These are phyloP conservation scores for Fallopia convolvulus DNA, from an alignment of 148 eudicot genomes.

Conservation along the genomic window DNA sequence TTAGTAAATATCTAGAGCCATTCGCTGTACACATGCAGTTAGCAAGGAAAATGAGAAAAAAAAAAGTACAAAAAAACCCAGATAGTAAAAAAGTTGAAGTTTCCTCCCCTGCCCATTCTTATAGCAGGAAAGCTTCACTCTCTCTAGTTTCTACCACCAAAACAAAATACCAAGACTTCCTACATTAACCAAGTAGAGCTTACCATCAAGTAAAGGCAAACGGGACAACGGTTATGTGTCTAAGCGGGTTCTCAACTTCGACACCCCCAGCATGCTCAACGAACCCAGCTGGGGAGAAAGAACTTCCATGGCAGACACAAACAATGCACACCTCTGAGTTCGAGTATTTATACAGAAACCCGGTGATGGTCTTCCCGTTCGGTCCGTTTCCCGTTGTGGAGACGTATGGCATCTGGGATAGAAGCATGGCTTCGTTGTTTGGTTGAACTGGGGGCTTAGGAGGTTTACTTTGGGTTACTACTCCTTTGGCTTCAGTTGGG, in stretches of 20 bases:
- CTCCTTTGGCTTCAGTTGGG: not conserved
- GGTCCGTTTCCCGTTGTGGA: slow-evolving; percentile 74
- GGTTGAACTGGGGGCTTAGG: slow-evolving; percentile 34
- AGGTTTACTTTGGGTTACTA: not conserved
- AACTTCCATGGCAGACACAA: slow-evolving; percentile 69
- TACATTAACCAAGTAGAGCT: not conserved
- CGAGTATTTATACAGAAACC: slow-evolving; percentile 57
- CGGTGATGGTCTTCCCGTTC: slow-evolving; percentile 55
- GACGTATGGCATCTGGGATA: slow-evolving; percentile 54
- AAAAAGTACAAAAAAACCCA: not conserved
- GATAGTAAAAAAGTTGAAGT: not conserved
- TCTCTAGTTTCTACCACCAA: not conserved
- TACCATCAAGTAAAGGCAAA: slow-evolving; percentile 13
- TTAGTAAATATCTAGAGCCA: not conserved
- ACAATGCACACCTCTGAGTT: slow-evolving; percentile 56
- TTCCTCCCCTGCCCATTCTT: not conserved
- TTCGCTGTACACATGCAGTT: not conserved
- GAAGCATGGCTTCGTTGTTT: slow-evolving; percentile 14
- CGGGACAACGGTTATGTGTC: slow-evolving; percentile 56
- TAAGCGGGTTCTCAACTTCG: slow-evolving; percentile 49
- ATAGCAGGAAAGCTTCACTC: not conserved
- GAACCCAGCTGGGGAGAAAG: slow-evolving; percentile 65
- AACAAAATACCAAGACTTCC: not conserved
- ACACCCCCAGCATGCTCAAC: slow-evolving; percentile 86
- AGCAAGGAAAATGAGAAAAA: not conserved